Conservation (phyloP, 768 basidiomycete species). For the Xerocomus brunneocitrinus region DNA sequence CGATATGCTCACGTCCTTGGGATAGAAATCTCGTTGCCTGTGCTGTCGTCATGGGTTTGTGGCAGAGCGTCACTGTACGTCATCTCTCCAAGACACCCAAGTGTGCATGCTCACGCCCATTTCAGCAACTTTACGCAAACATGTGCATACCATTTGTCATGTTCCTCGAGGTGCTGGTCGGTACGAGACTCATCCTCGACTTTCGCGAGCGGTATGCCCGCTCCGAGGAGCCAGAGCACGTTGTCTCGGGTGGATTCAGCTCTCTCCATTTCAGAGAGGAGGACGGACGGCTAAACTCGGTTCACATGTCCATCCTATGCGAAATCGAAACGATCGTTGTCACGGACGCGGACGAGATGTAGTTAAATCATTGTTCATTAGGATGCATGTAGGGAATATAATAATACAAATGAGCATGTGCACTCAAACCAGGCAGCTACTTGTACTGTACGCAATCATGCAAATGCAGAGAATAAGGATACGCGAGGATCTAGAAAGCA, state of each 20-base stretch:
- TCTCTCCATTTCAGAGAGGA: slow-evolving; percentile 15
- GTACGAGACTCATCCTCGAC: slow-evolving; percentile 29
- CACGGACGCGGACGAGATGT: slow-evolving; percentile 9
- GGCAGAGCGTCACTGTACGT: slow-evolving; percentile 24
- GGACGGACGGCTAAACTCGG: neutral
- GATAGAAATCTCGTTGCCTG: slow-evolving; percentile 24
- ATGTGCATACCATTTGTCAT: slow-evolving; percentile 28
- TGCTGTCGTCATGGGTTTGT: slow-evolving; percentile 25
- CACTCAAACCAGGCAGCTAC: neutral
- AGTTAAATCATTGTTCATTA: slow-evolving; percentile 6
- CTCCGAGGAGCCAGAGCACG: slow-evolving; percentile 4
- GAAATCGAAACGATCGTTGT: slow-evolving; percentile 18
- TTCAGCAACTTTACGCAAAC: slow-evolving; percentile 12
- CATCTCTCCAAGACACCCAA: neutral
- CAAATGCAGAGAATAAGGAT: slow-evolving; percentile 11
- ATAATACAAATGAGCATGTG: slow-evolving; percentile 15
- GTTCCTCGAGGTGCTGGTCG: slow-evolving; percentile 28
- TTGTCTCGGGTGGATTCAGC: slow-evolving; percentile 7
- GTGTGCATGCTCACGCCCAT: neutral
- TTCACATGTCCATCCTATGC: slow-evolving; percentile 7
- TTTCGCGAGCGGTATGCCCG: slow-evolving; percentile 29
- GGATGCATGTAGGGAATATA: slow-evolving; percentile 6
- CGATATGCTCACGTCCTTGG: neutral
- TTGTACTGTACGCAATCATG: slow-evolving; percentile 8
- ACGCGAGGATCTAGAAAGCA: slow-evolving; percentile 1